phyloP scores from a whole-genome alignment of 2,329 filamentous ascomycete species.

The Neofusicoccum cordaticola region DNA sequence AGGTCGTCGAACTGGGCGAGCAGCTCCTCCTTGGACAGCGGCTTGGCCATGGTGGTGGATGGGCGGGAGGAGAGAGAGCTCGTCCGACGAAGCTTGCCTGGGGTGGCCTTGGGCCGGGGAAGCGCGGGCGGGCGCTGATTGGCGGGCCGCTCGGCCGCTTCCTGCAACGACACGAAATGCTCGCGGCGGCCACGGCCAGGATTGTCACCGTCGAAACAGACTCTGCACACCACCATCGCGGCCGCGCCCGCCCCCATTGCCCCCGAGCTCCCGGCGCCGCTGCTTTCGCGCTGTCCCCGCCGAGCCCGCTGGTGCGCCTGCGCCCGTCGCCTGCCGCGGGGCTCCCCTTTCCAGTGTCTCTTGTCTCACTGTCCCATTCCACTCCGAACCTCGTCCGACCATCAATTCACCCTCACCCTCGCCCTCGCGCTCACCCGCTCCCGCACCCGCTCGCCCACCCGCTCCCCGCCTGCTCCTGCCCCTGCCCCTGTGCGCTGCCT shows the following conservation, averaged over 20 bases:
- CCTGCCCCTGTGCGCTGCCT: background rate
- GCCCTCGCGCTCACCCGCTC: background rate
- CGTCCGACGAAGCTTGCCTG: background rate
- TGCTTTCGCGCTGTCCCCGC: background rate
- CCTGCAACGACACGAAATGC: conserved; percentile 15
- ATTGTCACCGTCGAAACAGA: conserved; percentile 9
- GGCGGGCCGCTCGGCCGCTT: background rate
- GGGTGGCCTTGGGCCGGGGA: background rate
- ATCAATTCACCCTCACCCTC: conserved; percentile 3
- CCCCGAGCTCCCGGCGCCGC: background rate
- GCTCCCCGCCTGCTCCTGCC: background rate
- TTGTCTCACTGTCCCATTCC: conserved; percentile 12
- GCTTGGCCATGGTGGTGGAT: conserved; percentile 34
- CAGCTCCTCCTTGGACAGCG: conserved; percentile 44
- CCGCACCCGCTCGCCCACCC: too few relatives aligned
- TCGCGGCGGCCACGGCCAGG: background rate
- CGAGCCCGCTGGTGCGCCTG: background rate
- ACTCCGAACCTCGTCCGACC: conserved; percentile 14
- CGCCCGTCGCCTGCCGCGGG: background rate
- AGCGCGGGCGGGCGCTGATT: conserved; percentile 11
- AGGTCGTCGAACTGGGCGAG: conserved; percentile 46
- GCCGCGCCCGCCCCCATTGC: background rate
- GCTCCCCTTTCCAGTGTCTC: conserved; percentile 13
- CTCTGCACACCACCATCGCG: conserved; percentile 10
- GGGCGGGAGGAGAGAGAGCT: background rate